Evolutionary conservation across 441 rosid species (phyloP), one percentile per base, ranked within the genome.

Genomic region (Melastoma candidum): DNA sequence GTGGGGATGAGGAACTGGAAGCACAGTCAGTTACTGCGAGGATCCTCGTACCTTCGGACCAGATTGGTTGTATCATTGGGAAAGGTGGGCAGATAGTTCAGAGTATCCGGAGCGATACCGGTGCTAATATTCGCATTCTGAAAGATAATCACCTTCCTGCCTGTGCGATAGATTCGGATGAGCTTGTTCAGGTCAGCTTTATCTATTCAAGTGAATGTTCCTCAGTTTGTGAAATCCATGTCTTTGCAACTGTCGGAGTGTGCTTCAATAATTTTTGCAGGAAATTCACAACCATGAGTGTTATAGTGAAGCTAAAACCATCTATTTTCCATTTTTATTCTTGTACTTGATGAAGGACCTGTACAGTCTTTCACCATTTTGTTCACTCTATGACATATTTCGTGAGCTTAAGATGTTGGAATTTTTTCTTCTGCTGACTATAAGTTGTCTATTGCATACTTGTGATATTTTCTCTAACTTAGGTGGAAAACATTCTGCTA

Each of bases 21-120:
- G 24, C 69, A 60, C 90, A 60, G 9, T 87, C 81, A 60, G 76
- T 83, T 54, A 76, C 73, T 60, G 96, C 94, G 3, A 80, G 75
- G 66, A 79, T 93, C 57, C 96, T 93, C 61, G 99, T 93, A 48
- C 88, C 96, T 11, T 93, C 99, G 1, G 97, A 89, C 77, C 99
- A 94, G 90, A 89, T 94, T 63, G 99, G 99, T 27, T 94, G 93
- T 68, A 73, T 94, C 53, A 85, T 94, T 53, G 97, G 99, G 44
- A 90, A 83, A 80, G 99, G 97, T 51, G 99, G 99, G 14, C 90
- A 87, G 67, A 83, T 89, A 27, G 82, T 94, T 56, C 94, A 87
- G 67, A 87, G 72, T 58, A 81, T 94, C 51, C 83, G 99, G 12
- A 75, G 76, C 45, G 97, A 94, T 17, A 87, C 95, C 1, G 95